phyloP scores from a whole-genome alignment of 805 yeast species.

The Starmerella khaoyaiensis region DNA sequence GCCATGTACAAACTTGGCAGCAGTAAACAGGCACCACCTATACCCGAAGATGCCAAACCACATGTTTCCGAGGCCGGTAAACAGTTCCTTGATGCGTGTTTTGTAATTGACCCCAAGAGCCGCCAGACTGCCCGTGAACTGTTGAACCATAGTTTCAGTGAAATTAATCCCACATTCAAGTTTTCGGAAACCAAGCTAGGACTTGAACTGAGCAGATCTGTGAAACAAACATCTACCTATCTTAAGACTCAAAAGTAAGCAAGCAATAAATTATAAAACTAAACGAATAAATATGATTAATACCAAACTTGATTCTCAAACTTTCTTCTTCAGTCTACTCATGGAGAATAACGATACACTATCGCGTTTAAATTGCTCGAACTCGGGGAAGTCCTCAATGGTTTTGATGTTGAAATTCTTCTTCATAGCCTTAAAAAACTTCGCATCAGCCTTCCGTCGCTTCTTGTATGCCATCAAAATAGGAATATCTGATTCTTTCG shows the following conservation, averaged over 20 bases:
- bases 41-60: slow-evolving; percentile 73
- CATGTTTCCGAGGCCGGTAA: slow-evolving; percentile 52
- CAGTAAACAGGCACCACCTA: slow-evolving; percentile 84
- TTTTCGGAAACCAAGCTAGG: slow-evolving; percentile 20
- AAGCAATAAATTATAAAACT: not conserved
- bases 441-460: slow-evolving; percentile 37
- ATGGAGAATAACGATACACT: slow-evolving; percentile 34
- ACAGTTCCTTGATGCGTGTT: slow-evolving; percentile 63
- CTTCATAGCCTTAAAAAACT: slow-evolving; percentile 28
- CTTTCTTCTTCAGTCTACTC: slow-evolving; percentile 5
- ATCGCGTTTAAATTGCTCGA: slow-evolving; percentile 29
- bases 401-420: slow-evolving; percentile 26
- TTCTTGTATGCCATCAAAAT: slow-evolving; percentile 43
- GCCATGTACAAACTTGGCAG: slow-evolving; percentile 84
- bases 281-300: not conserved
- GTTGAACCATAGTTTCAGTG: slow-evolving; percentile 17
- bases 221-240: slow-evolving; percentile 10
- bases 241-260: slow-evolving; percentile 2
- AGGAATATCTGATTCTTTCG: slow-evolving; percentile 30
- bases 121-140: slow-evolving; percentile 65
- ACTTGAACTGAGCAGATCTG: slow-evolving; percentile 10
- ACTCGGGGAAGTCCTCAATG: slow-evolving; percentile 22
- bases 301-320: not conserved
- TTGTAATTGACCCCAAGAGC: slow-evolving; percentile 59
- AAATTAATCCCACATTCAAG: slow-evolving; percentile 10